Conservation (phyloP, 805 yeast species). For the Ogataea trehalophila region DNA sequence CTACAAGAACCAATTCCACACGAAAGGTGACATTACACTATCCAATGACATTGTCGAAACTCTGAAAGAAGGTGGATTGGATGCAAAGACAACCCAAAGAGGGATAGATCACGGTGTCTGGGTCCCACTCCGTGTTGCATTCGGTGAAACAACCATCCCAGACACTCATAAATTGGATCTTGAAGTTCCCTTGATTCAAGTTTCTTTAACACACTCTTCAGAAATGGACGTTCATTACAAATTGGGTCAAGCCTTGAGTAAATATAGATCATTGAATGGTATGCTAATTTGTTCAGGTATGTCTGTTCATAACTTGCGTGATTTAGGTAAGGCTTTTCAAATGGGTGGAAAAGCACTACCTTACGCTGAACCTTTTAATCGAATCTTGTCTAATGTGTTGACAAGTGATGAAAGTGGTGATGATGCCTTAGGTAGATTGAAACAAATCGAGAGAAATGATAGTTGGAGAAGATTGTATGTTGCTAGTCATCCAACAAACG, state of each 20-base stretch:
- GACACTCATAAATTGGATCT: constrained; percentile 38
- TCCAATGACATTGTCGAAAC: constrained; percentile 41
- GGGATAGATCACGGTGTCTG: constrained; percentile 83
- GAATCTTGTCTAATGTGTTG: constrained; percentile 38
- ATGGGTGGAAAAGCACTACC: constrained; percentile 30
- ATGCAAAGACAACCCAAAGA: constrained; percentile 42
- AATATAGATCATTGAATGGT: constrained; percentile 48
- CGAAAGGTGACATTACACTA: constrained; percentile 38
- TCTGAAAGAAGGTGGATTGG: constrained; percentile 39
- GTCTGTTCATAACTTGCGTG: constrained; percentile 73
- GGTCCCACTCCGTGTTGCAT: constrained; percentile 75
- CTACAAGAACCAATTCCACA: constrained; percentile 59
- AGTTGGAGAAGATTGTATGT: constrained; percentile 29
- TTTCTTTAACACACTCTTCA: constrained; percentile 40
- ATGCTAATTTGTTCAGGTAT: constrained; percentile 66
- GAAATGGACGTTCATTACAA: constrained; percentile 41
- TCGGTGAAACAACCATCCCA: constrained; percentile 35
- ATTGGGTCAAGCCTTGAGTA: constrained; percentile 51
- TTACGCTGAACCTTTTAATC: constrained; percentile 51
- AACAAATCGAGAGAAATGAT: constrained; percentile 14
- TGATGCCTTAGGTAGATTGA: constrained; percentile 5
- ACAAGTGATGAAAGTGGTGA: constrained; percentile 23
- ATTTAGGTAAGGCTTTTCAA: constrained; percentile 34
- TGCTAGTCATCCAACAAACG: constrained; percentile 70
- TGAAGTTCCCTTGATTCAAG: constrained; percentile 46